These are phyloP conservation scores for Trifolium dubium DNA, from an alignment of 306 rosid species.

Conservation along the genomic window DNA sequence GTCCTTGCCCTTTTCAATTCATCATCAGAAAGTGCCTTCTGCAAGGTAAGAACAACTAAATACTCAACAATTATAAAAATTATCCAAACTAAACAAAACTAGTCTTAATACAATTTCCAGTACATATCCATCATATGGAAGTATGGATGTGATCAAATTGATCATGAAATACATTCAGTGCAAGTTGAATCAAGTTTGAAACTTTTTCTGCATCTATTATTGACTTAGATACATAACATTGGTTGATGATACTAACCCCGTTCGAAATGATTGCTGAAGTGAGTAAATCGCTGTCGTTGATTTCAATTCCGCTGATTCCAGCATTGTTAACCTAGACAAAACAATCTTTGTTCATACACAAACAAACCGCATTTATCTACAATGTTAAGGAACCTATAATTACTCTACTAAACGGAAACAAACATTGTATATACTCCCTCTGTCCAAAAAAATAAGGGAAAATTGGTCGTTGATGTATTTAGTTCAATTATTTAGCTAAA, in stretches of 20 bases:
- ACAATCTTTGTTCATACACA: not conserved
- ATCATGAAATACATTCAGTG: not conserved
- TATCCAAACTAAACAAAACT: not conserved
- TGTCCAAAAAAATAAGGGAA: no score
- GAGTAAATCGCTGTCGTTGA: not conserved
- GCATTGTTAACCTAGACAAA: conserved; percentile 58
- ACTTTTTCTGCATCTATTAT: not conserved
- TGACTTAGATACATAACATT: not conserved
- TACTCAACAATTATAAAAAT: not conserved
- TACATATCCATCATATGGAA: not conserved
- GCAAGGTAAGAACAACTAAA: not conserved
- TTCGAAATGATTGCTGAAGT: not conserved
- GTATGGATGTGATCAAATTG: not conserved
- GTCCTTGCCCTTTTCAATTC: conserved; percentile 13
- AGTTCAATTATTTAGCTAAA: no score
- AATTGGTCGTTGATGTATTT: no score
- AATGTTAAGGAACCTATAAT: not conserved
- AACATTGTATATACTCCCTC: no score
- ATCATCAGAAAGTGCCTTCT: conserved; percentile 34
- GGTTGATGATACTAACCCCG: not conserved
- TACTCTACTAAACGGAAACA: not conserved
- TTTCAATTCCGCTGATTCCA: conserved; percentile 43
- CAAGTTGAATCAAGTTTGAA: not conserved
- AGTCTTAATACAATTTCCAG: no score
- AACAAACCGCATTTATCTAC: not conserved